Evolutionary conservation across 768 basidiomycete genomes (phyloP).

Genomic region (Amanita thiersii): DNA sequence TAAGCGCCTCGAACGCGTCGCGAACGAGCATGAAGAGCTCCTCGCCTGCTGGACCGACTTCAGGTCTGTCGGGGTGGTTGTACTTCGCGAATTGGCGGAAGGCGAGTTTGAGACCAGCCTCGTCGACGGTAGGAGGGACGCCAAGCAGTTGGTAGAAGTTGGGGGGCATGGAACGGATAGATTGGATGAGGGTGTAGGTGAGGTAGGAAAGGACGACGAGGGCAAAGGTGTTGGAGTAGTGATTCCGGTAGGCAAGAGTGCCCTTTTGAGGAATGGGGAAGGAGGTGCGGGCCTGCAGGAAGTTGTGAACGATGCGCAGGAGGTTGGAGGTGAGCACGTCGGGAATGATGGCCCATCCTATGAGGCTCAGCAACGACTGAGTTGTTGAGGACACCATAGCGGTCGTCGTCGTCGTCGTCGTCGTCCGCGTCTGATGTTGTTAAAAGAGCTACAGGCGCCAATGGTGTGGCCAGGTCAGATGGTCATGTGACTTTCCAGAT

Average conservation of each 20-base stretch:
- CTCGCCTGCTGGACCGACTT: slow-evolving; percentile 47
- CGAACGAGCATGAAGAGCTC: slow-evolving; percentile 62
- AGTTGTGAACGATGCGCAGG: slow-evolving; percentile 37
- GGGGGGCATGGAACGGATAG: slow-evolving; percentile 45
- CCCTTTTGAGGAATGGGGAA: slow-evolving; percentile 30
- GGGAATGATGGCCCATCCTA: slow-evolving; percentile 64
- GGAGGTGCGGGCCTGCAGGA: slow-evolving; percentile 21
- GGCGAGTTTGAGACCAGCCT: slow-evolving; percentile 56
- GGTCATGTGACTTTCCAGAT: too few relatives aligned
- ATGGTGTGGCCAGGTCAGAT: too few relatives aligned
- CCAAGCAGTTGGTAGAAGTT: slow-evolving; percentile 78
- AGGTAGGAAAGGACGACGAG: slow-evolving; percentile 61
- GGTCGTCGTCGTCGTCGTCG: too few relatives aligned
- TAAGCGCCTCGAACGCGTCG: slow-evolving; percentile 72
- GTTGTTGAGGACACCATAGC: slow-evolving; percentile 7
- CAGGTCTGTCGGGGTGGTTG: slow-evolving; percentile 72
- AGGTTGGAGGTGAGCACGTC: slow-evolving; percentile 47
- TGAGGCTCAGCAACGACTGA: slow-evolving; percentile 23
- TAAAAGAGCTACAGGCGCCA: too few relatives aligned
- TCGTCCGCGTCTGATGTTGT: too few relatives aligned
- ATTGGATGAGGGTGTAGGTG: slow-evolving; percentile 52
- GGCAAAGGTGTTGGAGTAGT: slow-evolving; percentile 58
- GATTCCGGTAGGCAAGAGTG: slow-evolving; percentile 38
- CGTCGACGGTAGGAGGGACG: slow-evolving; percentile 55
- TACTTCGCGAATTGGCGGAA: slow-evolving; percentile 69